Evolutionary conservation across 345 rosid species (phyloP).

Genomic region (Citrus sp.): DNA sequence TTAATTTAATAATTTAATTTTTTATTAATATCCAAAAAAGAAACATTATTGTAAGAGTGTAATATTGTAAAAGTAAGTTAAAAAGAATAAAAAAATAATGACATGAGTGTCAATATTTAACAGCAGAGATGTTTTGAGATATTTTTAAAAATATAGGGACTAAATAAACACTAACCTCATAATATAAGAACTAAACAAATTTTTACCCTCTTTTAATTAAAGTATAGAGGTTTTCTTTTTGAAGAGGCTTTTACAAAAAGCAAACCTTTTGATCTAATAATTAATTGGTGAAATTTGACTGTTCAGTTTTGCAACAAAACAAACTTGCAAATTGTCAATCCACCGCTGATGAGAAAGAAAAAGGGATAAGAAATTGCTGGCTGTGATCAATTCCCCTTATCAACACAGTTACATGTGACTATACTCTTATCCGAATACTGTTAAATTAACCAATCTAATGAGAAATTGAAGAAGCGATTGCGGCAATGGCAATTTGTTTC

Average conservation of each 20-base stretch:
- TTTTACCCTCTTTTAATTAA: no score
- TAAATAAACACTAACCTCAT: rapidly evolving
- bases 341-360: background rate
- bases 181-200: no score
- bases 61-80: no score
- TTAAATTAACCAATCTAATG: background rate
- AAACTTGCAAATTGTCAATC: background rate
- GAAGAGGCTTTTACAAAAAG: background rate
- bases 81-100: no score
- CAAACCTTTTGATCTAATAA: background rate
- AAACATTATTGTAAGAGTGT: no score
- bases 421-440: background rate
- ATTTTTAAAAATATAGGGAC: no score
- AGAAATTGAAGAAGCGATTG: background rate
- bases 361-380: constrained; percentile 4
- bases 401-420: no score
- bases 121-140: rapidly evolving
- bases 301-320: background rate
- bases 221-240: no score
- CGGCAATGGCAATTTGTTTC: background rate
- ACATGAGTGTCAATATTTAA: no score
- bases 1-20: no score
- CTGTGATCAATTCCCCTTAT: background rate
- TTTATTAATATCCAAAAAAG: no score
- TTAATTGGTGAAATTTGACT: background rate